A percentile compares a stretch with the other conserved stretches of the same genome.
Conservation (phyloP, 192 early-diverging fungal species). For the Backusella macrospora region DNA sequence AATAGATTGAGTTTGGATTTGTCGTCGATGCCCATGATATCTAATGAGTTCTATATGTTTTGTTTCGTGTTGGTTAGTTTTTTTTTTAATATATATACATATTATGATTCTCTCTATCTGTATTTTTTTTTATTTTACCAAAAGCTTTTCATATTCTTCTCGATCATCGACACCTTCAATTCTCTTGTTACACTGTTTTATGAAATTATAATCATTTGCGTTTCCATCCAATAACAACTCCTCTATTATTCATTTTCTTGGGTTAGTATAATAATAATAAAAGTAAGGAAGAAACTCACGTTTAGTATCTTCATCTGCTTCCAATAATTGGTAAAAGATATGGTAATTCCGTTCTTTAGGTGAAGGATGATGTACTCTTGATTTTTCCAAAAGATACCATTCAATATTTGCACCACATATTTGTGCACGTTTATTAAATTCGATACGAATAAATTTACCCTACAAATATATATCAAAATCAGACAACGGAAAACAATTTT, state of each 20-base stretch:
- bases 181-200: slow-evolving; percentile 79
- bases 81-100: too few species aligned
- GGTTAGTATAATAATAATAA: neutral
- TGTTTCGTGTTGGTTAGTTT: neutral
- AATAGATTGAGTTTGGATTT: slow-evolving; percentile 85
- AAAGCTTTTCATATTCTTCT: slow-evolving; percentile 75
- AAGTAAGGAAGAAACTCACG: slow-evolving; percentile 42
- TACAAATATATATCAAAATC: too few species aligned
- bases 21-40: slow-evolving; percentile 75
- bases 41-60: slow-evolving; percentile 67
- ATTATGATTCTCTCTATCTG: too few species aligned
- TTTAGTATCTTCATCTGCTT: slow-evolving; percentile 75
- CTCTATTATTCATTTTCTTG: neutral
- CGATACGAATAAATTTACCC: slow-evolving; percentile 99
- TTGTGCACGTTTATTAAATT: slow-evolving; percentile 83
- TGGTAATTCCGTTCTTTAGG: slow-evolving; percentile 95
- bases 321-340: slow-evolving; percentile 98
- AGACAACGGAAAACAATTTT: neutral
- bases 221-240: slow-evolving; percentile 25
- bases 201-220: slow-evolving; percentile 56
- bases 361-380: slow-evolving; percentile 92
- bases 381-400: slow-evolving; percentile 97
- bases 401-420: slow-evolving; percentile 98
- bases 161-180: slow-evolving; percentile 95
- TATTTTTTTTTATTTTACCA: slow-evolving; percentile 43